These are phyloP conservation scores for Wickerhamiella siamensis DNA, from an alignment of 805 yeast genomes.

Conservation along the genomic window DNA sequence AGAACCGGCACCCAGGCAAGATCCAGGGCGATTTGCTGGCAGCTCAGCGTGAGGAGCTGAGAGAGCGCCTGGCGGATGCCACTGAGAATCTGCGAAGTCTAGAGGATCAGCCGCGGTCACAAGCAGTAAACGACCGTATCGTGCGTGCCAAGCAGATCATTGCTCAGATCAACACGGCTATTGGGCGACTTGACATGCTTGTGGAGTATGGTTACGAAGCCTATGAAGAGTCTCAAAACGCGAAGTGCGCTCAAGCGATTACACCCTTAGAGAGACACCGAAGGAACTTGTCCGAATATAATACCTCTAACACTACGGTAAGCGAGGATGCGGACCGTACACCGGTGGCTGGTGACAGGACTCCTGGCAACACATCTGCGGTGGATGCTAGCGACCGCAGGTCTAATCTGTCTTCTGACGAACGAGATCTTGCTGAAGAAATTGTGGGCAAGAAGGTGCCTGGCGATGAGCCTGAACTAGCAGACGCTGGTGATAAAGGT, in stretches of 20 bases:
- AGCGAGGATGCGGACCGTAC: too few relatives aligned
- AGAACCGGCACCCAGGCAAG: conserved; percentile 21
- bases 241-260: background rate
- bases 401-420: too few relatives aligned
- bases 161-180: background rate
- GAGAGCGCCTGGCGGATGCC: conserved; percentile 21
- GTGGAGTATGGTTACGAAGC: background rate
- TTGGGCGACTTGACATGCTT: background rate
- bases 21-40: conserved; percentile 20
- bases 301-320: too few relatives aligned
- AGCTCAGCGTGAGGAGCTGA: conserved; percentile 20
- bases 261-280: background rate
- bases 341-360: too few relatives aligned
- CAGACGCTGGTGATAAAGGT: background rate
- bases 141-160: conserved; percentile 4
- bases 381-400: too few relatives aligned
- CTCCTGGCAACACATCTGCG: too few relatives aligned
- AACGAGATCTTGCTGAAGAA: too few relatives aligned
- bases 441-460: background rate
- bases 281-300: background rate
- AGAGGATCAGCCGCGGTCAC: conserved; percentile 6
- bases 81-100: conserved; percentile 24
- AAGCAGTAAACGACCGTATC: background rate
- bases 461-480: background rate
- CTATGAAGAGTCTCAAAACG: background rate